Percentiles rank a stretch among this genome's conserved stretches.
Conservation (phyloP, 2,329 filamentous ascomycete genomes). For the Thelonectria discophora region DNA sequence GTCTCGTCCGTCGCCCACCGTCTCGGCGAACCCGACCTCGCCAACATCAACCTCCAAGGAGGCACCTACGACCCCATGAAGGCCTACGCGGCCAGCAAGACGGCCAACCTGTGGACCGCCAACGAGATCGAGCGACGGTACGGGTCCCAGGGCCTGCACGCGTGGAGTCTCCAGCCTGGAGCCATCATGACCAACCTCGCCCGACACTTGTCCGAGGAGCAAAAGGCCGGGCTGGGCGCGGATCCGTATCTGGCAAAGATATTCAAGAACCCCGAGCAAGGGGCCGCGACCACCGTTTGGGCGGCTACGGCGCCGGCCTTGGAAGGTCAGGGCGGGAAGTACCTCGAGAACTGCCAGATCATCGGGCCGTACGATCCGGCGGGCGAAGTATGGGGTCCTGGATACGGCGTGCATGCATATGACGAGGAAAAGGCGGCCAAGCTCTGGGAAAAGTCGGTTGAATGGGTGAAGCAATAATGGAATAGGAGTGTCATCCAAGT, state of each 20-base stretch:
- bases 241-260: background rate
- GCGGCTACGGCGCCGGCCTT: conserved; percentile 52
- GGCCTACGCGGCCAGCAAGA: conserved; percentile 60
- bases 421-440: background rate
- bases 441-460: conserved; percentile 4
- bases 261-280: conserved; percentile 46
- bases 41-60: conserved; percentile 20
- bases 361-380: background rate
- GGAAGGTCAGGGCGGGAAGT: conserved; percentile 56
- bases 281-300: conserved; percentile 57
- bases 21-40: conserved; percentile 20
- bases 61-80: conserved; percentile 42
- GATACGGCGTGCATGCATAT: conserved; percentile 3
- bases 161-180: conserved; percentile 55
- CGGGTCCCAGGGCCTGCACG: conserved; percentile 54
- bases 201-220: background rate
- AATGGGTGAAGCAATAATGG: background rate
- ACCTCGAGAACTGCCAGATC: conserved; percentile 45
- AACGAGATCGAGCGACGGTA: conserved; percentile 61
- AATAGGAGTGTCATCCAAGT: background rate
- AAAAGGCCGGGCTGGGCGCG: background rate
- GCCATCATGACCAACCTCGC: conserved; percentile 8
- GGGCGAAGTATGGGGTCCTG: background rate
- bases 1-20: conserved; percentile 35
- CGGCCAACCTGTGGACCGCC: conserved; percentile 60